Evolutionary conservation across 2,329 filamentous ascomycete species (phyloP), one percentile per base, ranked within the genome.

Genomic region (Fusarium anthophilum): DNA sequence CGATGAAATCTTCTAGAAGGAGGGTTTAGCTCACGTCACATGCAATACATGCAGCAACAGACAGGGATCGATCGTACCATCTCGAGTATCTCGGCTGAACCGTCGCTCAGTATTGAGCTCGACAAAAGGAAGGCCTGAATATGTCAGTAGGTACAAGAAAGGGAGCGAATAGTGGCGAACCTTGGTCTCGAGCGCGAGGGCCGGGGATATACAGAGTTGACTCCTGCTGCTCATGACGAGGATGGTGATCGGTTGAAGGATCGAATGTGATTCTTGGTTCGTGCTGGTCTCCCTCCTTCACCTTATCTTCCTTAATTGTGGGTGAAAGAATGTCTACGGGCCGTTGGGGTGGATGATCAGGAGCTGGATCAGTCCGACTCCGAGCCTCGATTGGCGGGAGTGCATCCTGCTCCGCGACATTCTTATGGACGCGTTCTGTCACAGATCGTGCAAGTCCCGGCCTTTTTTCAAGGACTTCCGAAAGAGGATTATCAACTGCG

Each of bases 101-200:
- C 68, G 70, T 14, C 70, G 69, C 15, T 70, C 69, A 2, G 70
- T 75, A 17, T 72, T 70, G 5, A 80, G 50, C 55, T 80, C 79
- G 13, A 80, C 69, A 7, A 80, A 45, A 10, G 79, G 79, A 35
- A 79, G 59, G 4, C 78, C 78, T 79, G 18, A 14, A 4, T 32
- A 59, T 26, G 65, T 76, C 22, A 79, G 57, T 45, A 22, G 28
- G 22, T 41, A 43, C 28, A 12, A 20, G 9, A 6, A 24, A 6
- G 48, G 26, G 12, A 35, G 15, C 9, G 15, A 18, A 12, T n/a
- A 15, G 22, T 18, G 32, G 44, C 51, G 10, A 68, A 76, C 80
- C 80, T 54, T 71, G 73, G 24, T 82, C 80, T 20, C 80, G 79
- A 47, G 80, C 80, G n/a, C 80, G 74, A 38, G 80, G 80, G 2